Evolutionary conservation across 306 rosid genomes (phyloP), one percentile per base, ranked within the genome.

Genomic region (Pueraria montana): DNA sequence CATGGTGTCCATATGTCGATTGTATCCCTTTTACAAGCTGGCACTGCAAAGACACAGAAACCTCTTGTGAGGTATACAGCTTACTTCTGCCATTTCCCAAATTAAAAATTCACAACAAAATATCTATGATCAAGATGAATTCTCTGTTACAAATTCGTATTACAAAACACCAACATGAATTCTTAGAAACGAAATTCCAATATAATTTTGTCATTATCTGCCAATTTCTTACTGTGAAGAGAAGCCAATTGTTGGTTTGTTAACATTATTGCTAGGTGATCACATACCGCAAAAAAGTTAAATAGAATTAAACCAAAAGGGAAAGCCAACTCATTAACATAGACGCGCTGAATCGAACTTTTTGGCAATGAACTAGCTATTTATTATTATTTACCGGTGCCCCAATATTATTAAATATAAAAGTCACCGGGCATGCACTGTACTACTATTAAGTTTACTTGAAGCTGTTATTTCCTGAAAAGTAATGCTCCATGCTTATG

Each of bases 1-100:
- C 77, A 82, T 89, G 96, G 98, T 92, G 97, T 84, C 90, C 69
- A 50, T 90, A 93, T 84, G 80, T 91, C 73, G 92, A 94, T 82
- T 96, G 99, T 64, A 78, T 91, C 85, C 98, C 98, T 48, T 85
- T 75, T 43, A 80, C 84, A 82, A 82, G 86, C 85, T 96, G 99
- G 99, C 91, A 86, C 81, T 93, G 99, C 90, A 45, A 82, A 66
- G 87, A 90, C 78, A 82, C 59, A 79, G 88, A 80, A 82, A 78
- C 69, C 81, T 84, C 81, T 80, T 96, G 99, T 77, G 92, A 90
- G 99, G 99, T 96, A 91, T 85, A 50, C 42, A 34, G 58, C 71
- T 73, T 72, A 66, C 83, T 61, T 48, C 84, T 79, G 58, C 3
- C 73, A 52, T 68, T 79, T 74, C 84, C 82, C 63, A 32, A 84